These are phyloP conservation scores for Cyclotella kingstonii DNA, from an alignment of 108 stramenopile genomes.

Conservation along the genomic window DNA sequence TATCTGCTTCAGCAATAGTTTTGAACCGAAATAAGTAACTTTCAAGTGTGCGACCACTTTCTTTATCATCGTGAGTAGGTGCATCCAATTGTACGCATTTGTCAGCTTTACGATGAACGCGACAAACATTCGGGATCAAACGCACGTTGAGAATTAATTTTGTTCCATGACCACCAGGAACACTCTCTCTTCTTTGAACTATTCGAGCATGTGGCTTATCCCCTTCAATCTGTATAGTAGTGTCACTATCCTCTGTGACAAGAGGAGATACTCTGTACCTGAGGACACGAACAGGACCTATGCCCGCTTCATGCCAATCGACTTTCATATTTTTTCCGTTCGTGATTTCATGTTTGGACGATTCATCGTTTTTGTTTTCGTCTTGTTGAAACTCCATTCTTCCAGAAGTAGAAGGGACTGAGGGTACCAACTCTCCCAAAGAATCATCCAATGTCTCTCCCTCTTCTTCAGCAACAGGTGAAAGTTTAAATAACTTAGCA, in stretches of 20 bases:
- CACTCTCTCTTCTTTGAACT: conserved; percentile 70
- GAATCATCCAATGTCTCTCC: conserved; percentile 4
- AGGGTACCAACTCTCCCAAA: conserved; percentile 29
- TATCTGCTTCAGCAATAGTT: conserved; percentile 31
- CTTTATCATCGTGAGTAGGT: conserved; percentile 12
- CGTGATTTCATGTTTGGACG: neutral
- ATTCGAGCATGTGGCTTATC: conserved; percentile 39
- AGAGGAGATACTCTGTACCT: conserved; percentile 13
- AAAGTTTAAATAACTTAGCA: conserved; percentile 61
- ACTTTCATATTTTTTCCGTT: conserved; percentile 15
- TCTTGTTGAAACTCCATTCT: conserved; percentile 23
- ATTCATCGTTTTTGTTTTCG: conserved; percentile 14
- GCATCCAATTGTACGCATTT: conserved; percentile 43
- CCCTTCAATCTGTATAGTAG: neutral
- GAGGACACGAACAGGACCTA: conserved; percentile 69
- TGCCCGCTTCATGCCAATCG: conserved; percentile 70
- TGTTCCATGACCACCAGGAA: conserved; percentile 53
- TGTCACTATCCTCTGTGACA: neutral
- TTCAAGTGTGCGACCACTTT: conserved; percentile 11
- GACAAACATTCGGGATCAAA: conserved; percentile 46
- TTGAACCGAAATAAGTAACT: conserved; percentile 38
- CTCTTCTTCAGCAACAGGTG: conserved; percentile 23
- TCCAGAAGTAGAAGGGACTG: conserved; percentile 37
- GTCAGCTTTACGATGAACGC: conserved; percentile 26
- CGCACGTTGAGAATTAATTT: conserved; percentile 64